Evolutionary conservation across 179 eudicot species (phyloP).

Genomic region (Vitellaria paradoxa): DNA sequence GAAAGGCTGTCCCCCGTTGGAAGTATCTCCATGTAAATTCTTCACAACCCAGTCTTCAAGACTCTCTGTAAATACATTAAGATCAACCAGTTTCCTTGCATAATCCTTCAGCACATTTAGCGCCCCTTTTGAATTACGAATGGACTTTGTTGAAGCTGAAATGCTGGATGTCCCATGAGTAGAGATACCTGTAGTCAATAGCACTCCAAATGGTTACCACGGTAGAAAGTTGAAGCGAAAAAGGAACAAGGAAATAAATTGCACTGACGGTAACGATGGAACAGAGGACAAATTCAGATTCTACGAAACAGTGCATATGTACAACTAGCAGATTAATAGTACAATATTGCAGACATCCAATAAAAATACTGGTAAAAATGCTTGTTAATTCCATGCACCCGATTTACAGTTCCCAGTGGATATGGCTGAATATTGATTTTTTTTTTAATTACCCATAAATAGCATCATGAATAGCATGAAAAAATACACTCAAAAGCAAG

Average conservation of each 20-base stretch:
- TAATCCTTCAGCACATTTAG: conserved; percentile 54
- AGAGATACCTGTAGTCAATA: conserved; percentile 37
- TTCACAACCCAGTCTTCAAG: conserved; percentile 70
- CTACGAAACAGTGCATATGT: no score
- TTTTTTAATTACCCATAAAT: no score
- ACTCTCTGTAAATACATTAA: conserved; percentile 47
- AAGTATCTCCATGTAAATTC: conserved; percentile 40
- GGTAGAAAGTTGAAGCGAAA: neutral
- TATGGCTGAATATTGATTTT: no score
- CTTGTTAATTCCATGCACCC: no score
- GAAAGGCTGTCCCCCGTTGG: conserved; percentile 41
- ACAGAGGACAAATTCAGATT: neutral
- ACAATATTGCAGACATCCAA: no score
- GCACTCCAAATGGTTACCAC: neutral
- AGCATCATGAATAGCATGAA: no score
- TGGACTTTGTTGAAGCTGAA: conserved; percentile 37
- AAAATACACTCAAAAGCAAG: no score
- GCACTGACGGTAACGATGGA: neutral
- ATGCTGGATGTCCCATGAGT: conserved; percentile 46
- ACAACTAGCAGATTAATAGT: no score
- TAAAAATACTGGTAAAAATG: no score
- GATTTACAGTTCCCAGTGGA: no score
- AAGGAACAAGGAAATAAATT: neutral
- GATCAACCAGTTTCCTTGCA: conserved; percentile 50
- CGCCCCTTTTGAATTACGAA: conserved; percentile 51